Conservation (phyloP, 1,284 basidiomycete genomes). For the Trichosporon coremiiforme region DNA sequence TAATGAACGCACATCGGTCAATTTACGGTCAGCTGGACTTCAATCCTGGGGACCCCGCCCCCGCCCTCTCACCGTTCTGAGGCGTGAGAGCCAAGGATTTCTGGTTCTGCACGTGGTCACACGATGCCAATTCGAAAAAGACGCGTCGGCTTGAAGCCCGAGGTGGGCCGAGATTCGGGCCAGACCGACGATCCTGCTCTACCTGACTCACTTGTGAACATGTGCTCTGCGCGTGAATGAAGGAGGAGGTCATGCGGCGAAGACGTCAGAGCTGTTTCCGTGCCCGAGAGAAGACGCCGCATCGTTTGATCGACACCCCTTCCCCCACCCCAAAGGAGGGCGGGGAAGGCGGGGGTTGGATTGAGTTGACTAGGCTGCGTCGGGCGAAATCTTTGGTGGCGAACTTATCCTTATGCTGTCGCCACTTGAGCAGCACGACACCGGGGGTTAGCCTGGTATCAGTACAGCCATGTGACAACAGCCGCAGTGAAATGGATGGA, state of each 20-base stretch:
- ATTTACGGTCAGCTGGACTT: constrained; percentile 1
- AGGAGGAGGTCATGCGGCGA: background rate
- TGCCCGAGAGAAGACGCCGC: background rate
- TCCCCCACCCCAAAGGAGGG: background rate
- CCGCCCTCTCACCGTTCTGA: background rate
- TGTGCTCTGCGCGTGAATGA: background rate
- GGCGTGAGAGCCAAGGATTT: background rate
- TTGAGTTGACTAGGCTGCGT: background rate
- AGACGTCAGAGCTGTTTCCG: background rate
- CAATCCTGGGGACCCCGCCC: background rate
- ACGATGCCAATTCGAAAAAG: background rate
- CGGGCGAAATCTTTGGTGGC: background rate
- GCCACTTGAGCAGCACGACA: too few relatives aligned
- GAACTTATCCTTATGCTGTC: background rate
- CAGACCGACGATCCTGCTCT: background rate
- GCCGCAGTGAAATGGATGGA: too few relatives aligned
- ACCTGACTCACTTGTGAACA: background rate
- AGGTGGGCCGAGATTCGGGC: background rate
- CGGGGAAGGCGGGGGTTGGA: background rate
- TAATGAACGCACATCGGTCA: background rate
- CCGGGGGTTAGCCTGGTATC: too few relatives aligned
- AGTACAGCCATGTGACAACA: too few relatives aligned
- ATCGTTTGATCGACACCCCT: background rate
- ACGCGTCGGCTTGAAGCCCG: constrained; percentile 4
- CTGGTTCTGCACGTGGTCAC: background rate